Conservation (phyloP, 495 filamentous ascomycete genomes). For the Xylaria longipes region DNA sequence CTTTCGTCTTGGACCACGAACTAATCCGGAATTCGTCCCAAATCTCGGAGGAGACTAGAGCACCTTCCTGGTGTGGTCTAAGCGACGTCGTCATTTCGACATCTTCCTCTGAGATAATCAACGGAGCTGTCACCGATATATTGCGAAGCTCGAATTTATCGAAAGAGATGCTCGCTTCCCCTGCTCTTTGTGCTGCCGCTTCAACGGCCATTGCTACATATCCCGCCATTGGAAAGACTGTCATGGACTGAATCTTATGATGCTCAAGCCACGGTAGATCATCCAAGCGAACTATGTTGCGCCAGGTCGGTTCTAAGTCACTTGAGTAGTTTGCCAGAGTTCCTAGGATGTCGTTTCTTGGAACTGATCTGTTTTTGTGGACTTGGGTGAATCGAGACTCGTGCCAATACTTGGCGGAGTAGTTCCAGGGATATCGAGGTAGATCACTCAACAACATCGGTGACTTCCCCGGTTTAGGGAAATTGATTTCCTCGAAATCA, state of each 20-base stretch:
- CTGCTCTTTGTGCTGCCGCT: constrained; percentile 50
- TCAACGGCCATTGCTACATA: constrained; percentile 66
- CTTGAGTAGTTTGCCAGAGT: constrained; percentile 53
- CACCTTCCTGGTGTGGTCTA: constrained; percentile 47
- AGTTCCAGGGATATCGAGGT: constrained; percentile 59
- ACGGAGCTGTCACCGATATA: constrained; percentile 48
- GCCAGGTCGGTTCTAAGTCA: constrained; percentile 58
- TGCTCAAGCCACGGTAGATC: constrained; percentile 63
- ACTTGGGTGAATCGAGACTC: constrained; percentile 58
- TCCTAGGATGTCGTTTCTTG: constrained; percentile 63
- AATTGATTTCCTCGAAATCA: constrained; percentile 56
- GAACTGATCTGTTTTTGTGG: constrained; percentile 53
- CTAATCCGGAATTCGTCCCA: constrained; percentile 57
- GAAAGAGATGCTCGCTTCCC: constrained; percentile 34
- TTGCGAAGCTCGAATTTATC: constrained; percentile 54
- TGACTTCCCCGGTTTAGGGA: constrained; percentile 42
- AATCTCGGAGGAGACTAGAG: constrained; percentile 41
- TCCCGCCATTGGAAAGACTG: constrained; percentile 67
- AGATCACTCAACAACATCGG: constrained; percentile 48
- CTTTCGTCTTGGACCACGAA: constrained; percentile 51
- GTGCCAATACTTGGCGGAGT: constrained; percentile 58
- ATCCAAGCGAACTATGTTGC: constrained; percentile 54
- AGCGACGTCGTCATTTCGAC: constrained; percentile 52
- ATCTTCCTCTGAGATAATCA: constrained; percentile 58
- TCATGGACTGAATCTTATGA: constrained; percentile 55